These are phyloP conservation scores for Paecilomyces formosus DNA, from an alignment of 2,329 filamentous ascomycete species.

Conservation along the genomic window DNA sequence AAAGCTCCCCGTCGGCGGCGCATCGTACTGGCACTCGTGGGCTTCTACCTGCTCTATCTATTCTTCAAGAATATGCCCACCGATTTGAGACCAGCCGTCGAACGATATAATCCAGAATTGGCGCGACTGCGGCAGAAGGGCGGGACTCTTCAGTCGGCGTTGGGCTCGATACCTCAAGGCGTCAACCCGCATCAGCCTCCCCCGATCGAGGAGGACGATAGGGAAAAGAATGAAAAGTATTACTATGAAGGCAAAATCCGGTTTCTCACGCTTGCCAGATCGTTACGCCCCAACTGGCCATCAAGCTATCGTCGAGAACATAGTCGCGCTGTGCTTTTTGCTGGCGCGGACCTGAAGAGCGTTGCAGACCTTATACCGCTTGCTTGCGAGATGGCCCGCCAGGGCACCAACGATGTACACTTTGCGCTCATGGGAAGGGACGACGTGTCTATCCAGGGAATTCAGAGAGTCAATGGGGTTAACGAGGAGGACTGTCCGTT, in stretches of 20 bases:
- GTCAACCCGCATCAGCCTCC: conserved; percentile 7
- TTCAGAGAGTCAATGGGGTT: conserved; percentile 75
- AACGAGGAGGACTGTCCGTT: conserved; percentile 59
- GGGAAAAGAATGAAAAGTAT: conserved; percentile 22
- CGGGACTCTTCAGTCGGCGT: conserved; percentile 1
- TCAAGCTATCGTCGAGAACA: conserved; percentile 48
- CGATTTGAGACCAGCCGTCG: conserved; percentile 30
- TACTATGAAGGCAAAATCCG: conserved; percentile 63
- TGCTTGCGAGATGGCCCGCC: conserved; percentile 75
- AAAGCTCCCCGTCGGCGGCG: conserved; percentile 40
- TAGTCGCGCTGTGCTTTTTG: conserved; percentile 64
- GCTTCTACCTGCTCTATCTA: conserved; percentile 51
- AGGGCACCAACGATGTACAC: conserved; percentile 68
- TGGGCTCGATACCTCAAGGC: not conserved
- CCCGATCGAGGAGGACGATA: conserved; percentile 8
- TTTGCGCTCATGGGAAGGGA: conserved; percentile 71
- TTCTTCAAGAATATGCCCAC: conserved; percentile 58
- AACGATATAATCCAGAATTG: conserved; percentile 21
- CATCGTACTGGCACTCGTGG: conserved; percentile 40
- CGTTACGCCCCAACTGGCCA: conserved; percentile 54
- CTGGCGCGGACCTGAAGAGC: conserved; percentile 66
- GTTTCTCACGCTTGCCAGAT: conserved; percentile 57
- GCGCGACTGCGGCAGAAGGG: conserved; percentile 10
- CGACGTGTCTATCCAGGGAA: conserved; percentile 58
- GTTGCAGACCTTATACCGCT: conserved; percentile 67